These are phyloP conservation scores for Cercospora canescens DNA, from an alignment of 2,329 filamentous ascomycete species.

Conservation along the genomic window DNA sequence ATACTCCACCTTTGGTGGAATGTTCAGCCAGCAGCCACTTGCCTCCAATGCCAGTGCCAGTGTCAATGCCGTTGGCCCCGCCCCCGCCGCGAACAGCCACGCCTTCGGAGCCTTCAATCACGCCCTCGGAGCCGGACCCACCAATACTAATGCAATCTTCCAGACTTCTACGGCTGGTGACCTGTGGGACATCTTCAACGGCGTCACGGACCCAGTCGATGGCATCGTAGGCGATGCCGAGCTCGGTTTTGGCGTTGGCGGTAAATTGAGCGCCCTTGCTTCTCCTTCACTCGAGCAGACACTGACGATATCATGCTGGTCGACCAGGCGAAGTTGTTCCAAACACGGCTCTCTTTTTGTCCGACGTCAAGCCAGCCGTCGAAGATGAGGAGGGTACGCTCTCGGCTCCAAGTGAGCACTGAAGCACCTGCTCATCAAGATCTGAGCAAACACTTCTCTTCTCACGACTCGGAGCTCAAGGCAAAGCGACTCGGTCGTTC, in stretches of 20 bases:
- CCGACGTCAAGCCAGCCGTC: slow-evolving; percentile 21
- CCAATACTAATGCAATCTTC: slow-evolving; percentile 11
- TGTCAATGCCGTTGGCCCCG: background rate
- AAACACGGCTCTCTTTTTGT: slow-evolving; percentile 33
- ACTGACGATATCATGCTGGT: background rate
- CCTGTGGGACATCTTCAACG: slow-evolving; percentile 19
- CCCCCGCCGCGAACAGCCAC: slow-evolving; percentile 3
- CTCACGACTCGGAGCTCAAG: background rate
- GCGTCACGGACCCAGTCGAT: slow-evolving; percentile 7
- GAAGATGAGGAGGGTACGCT: slow-evolving; percentile 36
- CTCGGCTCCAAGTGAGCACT: slow-evolving; percentile 31
- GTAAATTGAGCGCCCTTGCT: background rate
- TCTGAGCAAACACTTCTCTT: background rate
- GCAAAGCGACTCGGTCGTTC: background rate
- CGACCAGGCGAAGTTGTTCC: slow-evolving; percentile 8
- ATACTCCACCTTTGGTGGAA: slow-evolving; percentile 6
- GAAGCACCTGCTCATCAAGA: background rate
- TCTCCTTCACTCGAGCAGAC: background rate
- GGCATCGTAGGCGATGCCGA: slow-evolving; percentile 12
- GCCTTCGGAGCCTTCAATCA: slow-evolving; percentile 3
- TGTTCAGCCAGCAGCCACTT: slow-evolving; percentile 14
- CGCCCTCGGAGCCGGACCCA: background rate
- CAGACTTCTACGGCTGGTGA: slow-evolving; percentile 6
- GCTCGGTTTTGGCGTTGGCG: slow-evolving; percentile 11
- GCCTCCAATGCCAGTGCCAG: background rate